These are phyloP conservation scores for Hippophae gyantsensis DNA, from an alignment of 306 rosid species.

Conservation along the genomic window DNA sequence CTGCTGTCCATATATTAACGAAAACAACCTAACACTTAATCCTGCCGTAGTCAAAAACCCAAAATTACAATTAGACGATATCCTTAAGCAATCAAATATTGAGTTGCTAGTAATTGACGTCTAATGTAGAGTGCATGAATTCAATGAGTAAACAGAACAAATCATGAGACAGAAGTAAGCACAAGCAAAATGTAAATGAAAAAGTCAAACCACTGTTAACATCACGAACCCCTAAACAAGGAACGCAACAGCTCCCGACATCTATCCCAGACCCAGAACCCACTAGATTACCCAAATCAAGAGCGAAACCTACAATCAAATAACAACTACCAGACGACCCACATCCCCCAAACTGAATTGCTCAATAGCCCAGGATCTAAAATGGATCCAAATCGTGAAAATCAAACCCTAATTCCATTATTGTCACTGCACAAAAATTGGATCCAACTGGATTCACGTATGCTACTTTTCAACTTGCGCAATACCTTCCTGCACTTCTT, in stretches of 20 bases:
- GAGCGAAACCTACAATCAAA: slow-evolving; percentile 24
- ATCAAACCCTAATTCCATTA: slow-evolving; percentile 52
- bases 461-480: neutral
- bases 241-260: slow-evolving; percentile 27
- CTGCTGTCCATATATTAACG: slow-evolving; percentile 4
- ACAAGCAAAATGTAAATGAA: slow-evolving; percentile 16
- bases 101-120: slow-evolving; percentile 10
- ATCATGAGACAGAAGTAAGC: slow-evolving; percentile 10
- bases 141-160: slow-evolving; percentile 14
- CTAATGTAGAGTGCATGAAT: slow-evolving; percentile 19
- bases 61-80: slow-evolving; percentile 5
- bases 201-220: slow-evolving; percentile 18
- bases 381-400: slow-evolving; percentile 42
- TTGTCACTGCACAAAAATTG: slow-evolving; percentile 31
- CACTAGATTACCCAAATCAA: slow-evolving; percentile 24
- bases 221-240: slow-evolving; percentile 18
- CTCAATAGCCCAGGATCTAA: slow-evolving; percentile 35
- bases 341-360: slow-evolving; percentile 25
- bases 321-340: slow-evolving; percentile 22
- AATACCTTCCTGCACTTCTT: slow-evolving; percentile 98
- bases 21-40: slow-evolving; percentile 12
- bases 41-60: slow-evolving; percentile 2
- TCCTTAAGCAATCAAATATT: slow-evolving; percentile 9
- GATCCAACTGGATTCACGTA: slow-evolving; percentile 42
- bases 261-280: slow-evolving; percentile 29